phyloP scores from a whole-genome alignment of 495 filamentous ascomycete species.

The Xylaria venustula region DNA sequence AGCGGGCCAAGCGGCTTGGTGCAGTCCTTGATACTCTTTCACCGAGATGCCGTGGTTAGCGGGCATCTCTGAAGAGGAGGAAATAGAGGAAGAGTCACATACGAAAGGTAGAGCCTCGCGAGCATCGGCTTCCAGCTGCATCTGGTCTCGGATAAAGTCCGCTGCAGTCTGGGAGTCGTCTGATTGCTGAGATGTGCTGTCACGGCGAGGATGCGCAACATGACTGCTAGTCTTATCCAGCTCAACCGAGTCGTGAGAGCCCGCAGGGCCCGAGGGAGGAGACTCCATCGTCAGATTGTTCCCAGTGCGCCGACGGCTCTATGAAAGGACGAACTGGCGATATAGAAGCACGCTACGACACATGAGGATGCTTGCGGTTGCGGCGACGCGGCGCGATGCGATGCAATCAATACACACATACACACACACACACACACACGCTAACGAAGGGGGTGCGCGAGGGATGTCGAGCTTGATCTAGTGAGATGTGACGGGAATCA shows the following conservation, averaged over 20 bases:
- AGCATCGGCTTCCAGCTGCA: conserved; percentile 89
- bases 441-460: no score
- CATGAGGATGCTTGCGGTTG: no score
- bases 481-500: no score
- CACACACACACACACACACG: no score
- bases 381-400: conserved; percentile 1
- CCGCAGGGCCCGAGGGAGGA: conserved; percentile 21
- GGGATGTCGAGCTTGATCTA: no score
- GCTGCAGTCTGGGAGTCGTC: conserved; percentile 80
- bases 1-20: conserved; percentile 83
- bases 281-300: conserved; percentile 24
- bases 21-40: conserved; percentile 85
- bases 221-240: conserved; percentile 9
- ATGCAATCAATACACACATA: no score
- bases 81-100: conserved; percentile 7
- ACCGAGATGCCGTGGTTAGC: conserved; percentile 15
- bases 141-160: conserved; percentile 89
- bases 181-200: conserved; percentile 67
- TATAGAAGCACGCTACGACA: neutral
- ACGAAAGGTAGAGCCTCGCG: conserved; percentile 93
- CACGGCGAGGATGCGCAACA: conserved; percentile 25
- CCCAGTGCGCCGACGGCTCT: neutral
- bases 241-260: conserved; percentile 19
- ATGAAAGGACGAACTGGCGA: no score
- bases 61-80: no score